A percentile compares a stretch with the other conserved stretches of the same genome.
These are phyloP conservation scores for Nakaseomyces nivariensis DNA, from an alignment of 1,139 yeast species.

Conservation along the genomic window DNA sequence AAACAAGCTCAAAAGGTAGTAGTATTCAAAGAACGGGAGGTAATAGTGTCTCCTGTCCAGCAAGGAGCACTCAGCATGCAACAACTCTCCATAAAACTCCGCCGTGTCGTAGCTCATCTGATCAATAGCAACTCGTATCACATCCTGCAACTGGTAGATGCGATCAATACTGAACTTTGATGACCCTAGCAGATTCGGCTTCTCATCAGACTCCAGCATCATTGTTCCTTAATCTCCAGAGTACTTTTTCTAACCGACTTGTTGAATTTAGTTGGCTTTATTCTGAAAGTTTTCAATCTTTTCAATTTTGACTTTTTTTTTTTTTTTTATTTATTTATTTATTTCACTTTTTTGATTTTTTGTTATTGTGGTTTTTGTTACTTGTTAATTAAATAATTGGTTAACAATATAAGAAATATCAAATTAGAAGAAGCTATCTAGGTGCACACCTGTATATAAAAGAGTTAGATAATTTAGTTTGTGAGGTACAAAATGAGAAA, in stretches of 20 bases:
- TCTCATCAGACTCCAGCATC: slow-evolving; percentile 1
- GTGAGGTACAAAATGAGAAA: neutral
- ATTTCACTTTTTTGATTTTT: neutral
- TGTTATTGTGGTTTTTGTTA: neutral
- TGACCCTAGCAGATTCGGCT: neutral
- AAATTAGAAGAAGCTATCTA: no score
- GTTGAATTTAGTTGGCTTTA: no score
- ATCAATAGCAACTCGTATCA: slow-evolving; percentile 13
- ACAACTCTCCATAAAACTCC: slow-evolving; percentile 24
- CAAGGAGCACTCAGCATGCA: slow-evolving; percentile 20
- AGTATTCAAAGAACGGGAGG: slow-evolving; percentile 20
- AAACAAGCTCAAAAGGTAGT: slow-evolving; percentile 22
- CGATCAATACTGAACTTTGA: neutral
- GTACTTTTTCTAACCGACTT: no score
- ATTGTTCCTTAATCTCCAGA: neutral
- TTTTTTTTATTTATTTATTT: neutral
- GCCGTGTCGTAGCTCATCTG: slow-evolving; percentile 27
- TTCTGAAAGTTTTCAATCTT: neutral
- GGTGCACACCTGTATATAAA: no score
- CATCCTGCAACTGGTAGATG: slow-evolving; percentile 8
- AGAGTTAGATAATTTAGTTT: no score
- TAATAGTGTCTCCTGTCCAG: slow-evolving; percentile 13
- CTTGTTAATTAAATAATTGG: neutral
- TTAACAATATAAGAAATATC: no score
- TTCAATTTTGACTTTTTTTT: no score